phyloP scores from a whole-genome alignment of 306 rosid genomes.

The Lathyrus tuberosus region DNA sequence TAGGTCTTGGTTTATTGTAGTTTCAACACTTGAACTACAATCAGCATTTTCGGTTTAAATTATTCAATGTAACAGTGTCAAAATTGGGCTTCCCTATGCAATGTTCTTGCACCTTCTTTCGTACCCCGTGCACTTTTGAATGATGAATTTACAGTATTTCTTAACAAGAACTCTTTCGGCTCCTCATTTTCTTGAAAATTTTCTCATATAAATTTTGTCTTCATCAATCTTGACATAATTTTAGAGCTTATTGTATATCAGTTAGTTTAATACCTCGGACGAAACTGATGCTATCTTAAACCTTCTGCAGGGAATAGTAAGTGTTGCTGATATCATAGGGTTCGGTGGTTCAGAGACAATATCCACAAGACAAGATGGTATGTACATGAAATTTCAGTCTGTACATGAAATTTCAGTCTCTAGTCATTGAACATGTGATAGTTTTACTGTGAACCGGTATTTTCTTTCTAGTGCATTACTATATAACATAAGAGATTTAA shows the following conservation, averaged over 20 bases:
- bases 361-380: constrained; percentile 80
- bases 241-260: neutral
- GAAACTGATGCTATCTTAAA: constrained; percentile 41
- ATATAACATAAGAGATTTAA: neutral
- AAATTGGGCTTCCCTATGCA: neutral
- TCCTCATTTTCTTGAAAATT: neutral
- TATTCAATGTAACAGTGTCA: constrained; percentile 15
- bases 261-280: constrained; percentile 33
- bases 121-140: constrained; percentile 23
- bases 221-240: constrained; percentile 21
- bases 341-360: constrained; percentile 69
- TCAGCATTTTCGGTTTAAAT: neutral
- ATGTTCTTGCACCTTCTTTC: constrained; percentile 1
- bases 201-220: constrained; percentile 21
- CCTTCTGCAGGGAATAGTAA: constrained; percentile 70
- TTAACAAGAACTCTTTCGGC: neutral
- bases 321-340: constrained; percentile 88
- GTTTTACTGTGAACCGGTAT: constrained; percentile 21
- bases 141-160: constrained; percentile 3
- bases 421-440: constrained; percentile 1
- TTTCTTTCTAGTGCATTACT: constrained; percentile 9
- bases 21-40: constrained; percentile 29
- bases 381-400: constrained; percentile 31
- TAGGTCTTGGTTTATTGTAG: neutral
- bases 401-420: no score